Base-by-base conservation (phyloP, 768 basidiomycete genomes). In the Mrakia frigida region DNA sequence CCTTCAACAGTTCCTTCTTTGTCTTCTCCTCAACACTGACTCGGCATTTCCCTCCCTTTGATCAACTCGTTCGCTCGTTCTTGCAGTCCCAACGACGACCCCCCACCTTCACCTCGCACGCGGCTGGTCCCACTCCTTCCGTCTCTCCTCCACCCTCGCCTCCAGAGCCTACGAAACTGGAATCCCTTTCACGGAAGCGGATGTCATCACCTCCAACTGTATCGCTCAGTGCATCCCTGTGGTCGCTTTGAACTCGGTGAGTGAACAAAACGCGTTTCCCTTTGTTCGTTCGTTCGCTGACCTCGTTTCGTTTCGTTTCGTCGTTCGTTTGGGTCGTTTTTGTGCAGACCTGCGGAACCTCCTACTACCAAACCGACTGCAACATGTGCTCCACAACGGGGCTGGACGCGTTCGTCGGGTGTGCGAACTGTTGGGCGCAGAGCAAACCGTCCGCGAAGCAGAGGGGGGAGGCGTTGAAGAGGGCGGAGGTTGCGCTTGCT, bases 331-430 rank as follows among this genome's bases (percentile, higher is more conserved):
- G 28, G n/a, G 23, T 63, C 35, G 28, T 63, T 16, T 28, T 60
- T 23, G n/a, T 60, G 13, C 61, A 65, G 59, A 73, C 73, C 21
- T 73, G 73, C 60, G 73, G 61, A 10, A 10, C n/a, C 31, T 43
- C 59, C n/a, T 43, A 61, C 35, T 63, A 63, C 61, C 21, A 14
- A 31, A 23, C 73, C 14, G 41, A 31, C 59, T 73, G 73, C 59
- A 39, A 39, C 31, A 73, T 73, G 73, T 73, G 73, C 60, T 73
- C 73, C n/a, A 61, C 73, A 9, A 31, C 5, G 18, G 73, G 73
- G 0, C 59, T 73, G 11, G 41, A 73, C 11, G 41, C 73, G 10
- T 73, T 31, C 60, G 43, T 43, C 39, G n/a, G 5, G 16, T 50
- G 46, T 50, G 46, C 46, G 46, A 50, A 14, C 46, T 50, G 46